Conservation (phyloP, 2,329 filamentous ascomycete species). For the Ophiostoma ulmi region DNA sequence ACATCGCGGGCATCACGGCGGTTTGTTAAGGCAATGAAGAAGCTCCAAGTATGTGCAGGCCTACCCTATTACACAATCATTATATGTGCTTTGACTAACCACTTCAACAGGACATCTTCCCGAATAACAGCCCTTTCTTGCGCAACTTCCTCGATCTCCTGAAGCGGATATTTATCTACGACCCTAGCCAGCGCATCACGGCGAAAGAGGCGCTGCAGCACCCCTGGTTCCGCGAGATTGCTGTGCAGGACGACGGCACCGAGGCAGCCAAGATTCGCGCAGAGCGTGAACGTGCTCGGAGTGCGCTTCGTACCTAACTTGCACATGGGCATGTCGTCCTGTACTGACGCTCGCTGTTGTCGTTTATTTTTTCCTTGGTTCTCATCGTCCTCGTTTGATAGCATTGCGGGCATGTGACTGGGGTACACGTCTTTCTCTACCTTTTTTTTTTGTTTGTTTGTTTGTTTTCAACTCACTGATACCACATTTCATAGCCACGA, state of each 20-base stretch:
- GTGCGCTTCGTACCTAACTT: neutral
- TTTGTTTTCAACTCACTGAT: constrained; percentile 5
- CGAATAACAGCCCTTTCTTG: constrained; percentile 53
- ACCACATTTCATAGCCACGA: constrained; percentile 15
- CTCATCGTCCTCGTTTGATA: neutral
- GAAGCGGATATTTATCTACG: constrained; percentile 63
- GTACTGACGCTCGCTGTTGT: neutral
- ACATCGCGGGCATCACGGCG: constrained; percentile 60
- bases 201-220: constrained; percentile 62
- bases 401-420: constrained; percentile 3
- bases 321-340: neutral
- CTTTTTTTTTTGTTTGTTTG: neutral
- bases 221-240: constrained; percentile 62
- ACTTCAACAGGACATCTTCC: constrained; percentile 56
- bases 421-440: neutral
- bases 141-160: constrained; percentile 60
- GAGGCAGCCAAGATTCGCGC: constrained; percentile 61
- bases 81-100: constrained; percentile 30
- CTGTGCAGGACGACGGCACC: constrained; percentile 60
- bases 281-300: constrained; percentile 34
- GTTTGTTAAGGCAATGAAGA: constrained; percentile 70
- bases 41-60: constrained; percentile 46
- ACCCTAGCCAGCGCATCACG: constrained; percentile 59
- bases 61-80: neutral
- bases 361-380: neutral